Percentiles rank a stretch among this genome's conserved stretches.
Conservation (phyloP, 148 eudicot genomes). For the Gaultheria prostrata region DNA sequence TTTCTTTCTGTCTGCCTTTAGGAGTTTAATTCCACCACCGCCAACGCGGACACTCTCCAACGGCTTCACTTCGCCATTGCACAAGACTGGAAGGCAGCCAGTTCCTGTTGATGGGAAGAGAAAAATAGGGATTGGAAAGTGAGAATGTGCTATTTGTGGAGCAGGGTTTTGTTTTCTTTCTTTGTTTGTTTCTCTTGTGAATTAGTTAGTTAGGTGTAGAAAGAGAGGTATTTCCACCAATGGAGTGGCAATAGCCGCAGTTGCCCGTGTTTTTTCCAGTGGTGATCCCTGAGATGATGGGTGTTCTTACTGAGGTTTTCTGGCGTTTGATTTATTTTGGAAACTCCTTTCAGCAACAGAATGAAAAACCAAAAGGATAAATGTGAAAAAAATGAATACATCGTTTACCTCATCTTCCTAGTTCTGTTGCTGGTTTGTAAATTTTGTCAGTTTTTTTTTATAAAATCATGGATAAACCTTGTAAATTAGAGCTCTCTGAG, state of each 20-base stretch:
- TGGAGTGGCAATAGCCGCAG: constrained; percentile 17
- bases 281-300: constrained; percentile 18
- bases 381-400: background rate
- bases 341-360: background rate
- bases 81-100: constrained; percentile 39
- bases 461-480: background rate
- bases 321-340: background rate
- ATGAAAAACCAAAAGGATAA: background rate
- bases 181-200: background rate
- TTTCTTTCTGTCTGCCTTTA: constrained; percentile 13
- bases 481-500: background rate
- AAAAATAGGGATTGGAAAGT: constrained; percentile 49
- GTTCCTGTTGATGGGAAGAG: constrained; percentile 38
- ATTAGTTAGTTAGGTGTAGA: constrained; percentile 19
- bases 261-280: constrained; percentile 15
- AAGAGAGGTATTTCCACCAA: constrained; percentile 6
- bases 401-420: background rate
- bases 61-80: constrained; percentile 36
- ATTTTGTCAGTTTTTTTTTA: background rate
- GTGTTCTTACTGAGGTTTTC: constrained; percentile 14
- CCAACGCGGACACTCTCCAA: constrained; percentile 45
- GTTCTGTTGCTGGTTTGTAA: background rate
- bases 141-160: constrained; percentile 15
- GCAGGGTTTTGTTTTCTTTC: background rate
- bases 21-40: constrained; percentile 73